Conservation (phyloP, 106 monocot species). For the Dendrobium chrysotoxum region DNA sequence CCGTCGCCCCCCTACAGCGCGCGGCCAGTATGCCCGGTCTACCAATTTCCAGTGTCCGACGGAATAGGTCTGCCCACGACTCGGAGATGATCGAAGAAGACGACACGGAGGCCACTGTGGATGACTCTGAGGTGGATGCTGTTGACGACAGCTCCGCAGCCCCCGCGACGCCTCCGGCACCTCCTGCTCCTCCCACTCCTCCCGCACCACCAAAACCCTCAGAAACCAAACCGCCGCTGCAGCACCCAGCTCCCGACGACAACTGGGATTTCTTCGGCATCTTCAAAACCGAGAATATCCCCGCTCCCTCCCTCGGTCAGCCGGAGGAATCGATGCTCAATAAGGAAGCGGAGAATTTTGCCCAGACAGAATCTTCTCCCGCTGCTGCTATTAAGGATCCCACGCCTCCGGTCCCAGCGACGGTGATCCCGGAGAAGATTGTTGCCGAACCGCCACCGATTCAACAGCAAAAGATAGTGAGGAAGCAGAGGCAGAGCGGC, state of each 20-base stretch:
- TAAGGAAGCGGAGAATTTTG: conserved; percentile 8
- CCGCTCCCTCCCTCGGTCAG: conserved; percentile 25
- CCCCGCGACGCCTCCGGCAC: conserved; percentile 2
- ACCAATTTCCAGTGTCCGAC: conserved; percentile 11
- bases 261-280: conserved; percentile 38
- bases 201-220: conserved; percentile 9
- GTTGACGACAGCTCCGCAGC: conserved; percentile 7
- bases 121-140: conserved; percentile 23
- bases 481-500: conserved; percentile 24
- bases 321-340: conserved; percentile 17
- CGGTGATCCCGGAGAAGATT: conserved; percentile 18
- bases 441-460: conserved; percentile 9
- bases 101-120: conserved; percentile 17
- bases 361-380: not conserved
- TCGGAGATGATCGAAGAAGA: conserved; percentile 60
- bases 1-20: conserved; percentile 44
- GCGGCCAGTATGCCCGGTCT: conserved; percentile 76
- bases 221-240: conserved; percentile 9
- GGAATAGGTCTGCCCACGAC: conserved; percentile 12
- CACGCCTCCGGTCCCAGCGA: not conserved
- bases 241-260: conserved; percentile 13
- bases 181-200: conserved; percentile 2
- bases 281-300: conserved; percentile 35
- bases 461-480: conserved; percentile 7
- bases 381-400: conserved; percentile 4